Evolutionary conservation across 495 filamentous ascomycete genomes (phyloP), one percentile per base, ranked within the genome.

Genomic region (Hypomontagnella submonticulosa): DNA sequence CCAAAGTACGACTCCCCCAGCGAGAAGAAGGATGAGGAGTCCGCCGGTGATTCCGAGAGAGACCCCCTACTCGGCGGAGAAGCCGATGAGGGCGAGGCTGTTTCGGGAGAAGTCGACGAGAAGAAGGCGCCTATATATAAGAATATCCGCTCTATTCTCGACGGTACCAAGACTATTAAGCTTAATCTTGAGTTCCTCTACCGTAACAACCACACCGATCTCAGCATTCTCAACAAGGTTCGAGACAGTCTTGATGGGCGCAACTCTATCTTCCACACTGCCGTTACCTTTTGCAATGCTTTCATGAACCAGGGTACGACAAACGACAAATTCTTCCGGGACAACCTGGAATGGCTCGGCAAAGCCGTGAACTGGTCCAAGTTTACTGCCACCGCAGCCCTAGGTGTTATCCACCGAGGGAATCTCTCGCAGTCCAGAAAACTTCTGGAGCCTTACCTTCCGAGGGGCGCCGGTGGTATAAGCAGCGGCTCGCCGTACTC

Each of bases 301-400:
- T 98, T 99, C 76, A 99, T 98, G 94, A 95, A 99, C 71, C 92
- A 96, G n/a, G 96, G 96, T 33, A 98, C 96, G 6, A 97, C 94
- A 0, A 93, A 94, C 62, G 96, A 98, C 75, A 92, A 90, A 69
- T 99, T 98, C 80, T 97, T 98, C 83, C 85, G 96, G 2, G 93
- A 97, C 65, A 99, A 98, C 62, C 77, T 99, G 23, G 96, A 99
- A 49, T 99, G 96, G 96, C 84, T 99, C 7, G 92, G 93, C 32
- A 99, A 98, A 80, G 96, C 96, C 42, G 92, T 98, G 12, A 99
- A 99, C 79, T 99, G 96, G 96, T 97, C 95, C 57, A 99, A 99
- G 72, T 99, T 99, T 74, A 97, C 96, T 1, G 96, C 96, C 4
- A 99, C 96, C 9, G 96, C 96, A 47, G 94, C 96, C 5, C 80